A percentile compares a stretch with the other conserved stretches of the same genome.
phyloP scores from a whole-genome alignment of 495 filamentous ascomycete genomes.

The Penicillium chermesinum region DNA sequence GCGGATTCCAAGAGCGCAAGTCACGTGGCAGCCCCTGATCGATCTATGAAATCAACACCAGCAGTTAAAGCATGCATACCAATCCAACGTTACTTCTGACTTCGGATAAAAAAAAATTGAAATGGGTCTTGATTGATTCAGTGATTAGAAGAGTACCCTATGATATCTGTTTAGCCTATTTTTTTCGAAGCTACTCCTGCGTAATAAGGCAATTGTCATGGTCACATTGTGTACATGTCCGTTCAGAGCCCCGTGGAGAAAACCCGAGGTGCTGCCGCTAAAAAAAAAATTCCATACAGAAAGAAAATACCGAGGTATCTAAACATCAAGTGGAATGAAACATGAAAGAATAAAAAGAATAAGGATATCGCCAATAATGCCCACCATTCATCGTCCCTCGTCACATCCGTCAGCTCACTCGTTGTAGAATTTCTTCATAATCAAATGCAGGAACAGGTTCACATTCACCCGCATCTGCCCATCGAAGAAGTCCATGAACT shows the following conservation, averaged over 20 bases:
- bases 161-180: not conserved
- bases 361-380: slow-evolving; percentile 28
- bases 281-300: slow-evolving; percentile 18
- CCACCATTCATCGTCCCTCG: slow-evolving; percentile 21
- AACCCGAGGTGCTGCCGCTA: slow-evolving; percentile 23
- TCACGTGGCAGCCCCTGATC: slow-evolving; percentile 40
- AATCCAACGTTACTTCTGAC: no score
- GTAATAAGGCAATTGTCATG: no score
- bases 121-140: not conserved
- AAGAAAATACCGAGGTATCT: slow-evolving; percentile 30
- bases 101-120: no score
- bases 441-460: slow-evolving; percentile 87
- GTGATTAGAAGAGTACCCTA: not conserved
- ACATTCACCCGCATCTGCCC: slow-evolving; percentile 85
- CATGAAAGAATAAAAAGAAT: slow-evolving; percentile 17
- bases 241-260: slow-evolving; percentile 13
- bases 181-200: no score
- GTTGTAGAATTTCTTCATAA: slow-evolving; percentile 98
- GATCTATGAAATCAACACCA: not conserved
- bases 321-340: slow-evolving; percentile 24
- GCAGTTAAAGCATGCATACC: no score
- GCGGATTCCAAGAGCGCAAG: slow-evolving; percentile 29
- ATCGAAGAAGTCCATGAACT: slow-evolving; percentile 92
- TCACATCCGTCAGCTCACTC: slow-evolving; percentile 34
- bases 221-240: slow-evolving; percentile 24